These are phyloP conservation scores for Agroathelia rolfsii DNA, from an alignment of 1,284 basidiomycete species.

Conservation along the genomic window DNA sequence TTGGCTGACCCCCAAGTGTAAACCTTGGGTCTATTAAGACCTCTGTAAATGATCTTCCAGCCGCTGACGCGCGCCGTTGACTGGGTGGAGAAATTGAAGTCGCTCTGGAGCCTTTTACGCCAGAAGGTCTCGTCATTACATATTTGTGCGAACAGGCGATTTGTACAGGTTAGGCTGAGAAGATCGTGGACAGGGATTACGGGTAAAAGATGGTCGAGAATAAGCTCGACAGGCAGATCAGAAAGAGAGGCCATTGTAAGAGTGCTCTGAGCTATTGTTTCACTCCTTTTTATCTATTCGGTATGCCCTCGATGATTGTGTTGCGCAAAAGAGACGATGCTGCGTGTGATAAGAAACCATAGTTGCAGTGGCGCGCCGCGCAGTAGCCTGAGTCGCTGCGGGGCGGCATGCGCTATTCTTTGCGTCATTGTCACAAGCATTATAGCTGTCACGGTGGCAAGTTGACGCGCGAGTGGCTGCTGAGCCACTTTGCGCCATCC, in stretches of 20 bases:
- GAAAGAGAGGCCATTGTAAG: constrained; percentile 26
- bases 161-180: constrained; percentile 44
- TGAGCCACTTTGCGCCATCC: no score
- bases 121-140: constrained; percentile 74
- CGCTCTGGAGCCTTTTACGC: constrained; percentile 59
- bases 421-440: no score
- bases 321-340: no score
- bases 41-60: constrained; percentile 73
- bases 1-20: constrained; percentile 74
- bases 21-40: constrained; percentile 46
- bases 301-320: no score
- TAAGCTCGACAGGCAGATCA: constrained; percentile 60
- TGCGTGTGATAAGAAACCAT: constrained; percentile 1
- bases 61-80: constrained; percentile 63
- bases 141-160: constrained; percentile 44
- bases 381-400: constrained; percentile 18
- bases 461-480: no score
- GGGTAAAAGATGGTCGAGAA: constrained; percentile 66
- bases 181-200: constrained; percentile 50
- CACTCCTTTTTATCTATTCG: no score
- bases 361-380: not conserved
- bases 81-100: constrained; percentile 69
- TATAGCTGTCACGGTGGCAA: no score
- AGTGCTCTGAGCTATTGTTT: no score
- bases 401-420: no score